phyloP scores from a whole-genome alignment of 108 stramenopile species.

The Skeletonema grethae region DNA sequence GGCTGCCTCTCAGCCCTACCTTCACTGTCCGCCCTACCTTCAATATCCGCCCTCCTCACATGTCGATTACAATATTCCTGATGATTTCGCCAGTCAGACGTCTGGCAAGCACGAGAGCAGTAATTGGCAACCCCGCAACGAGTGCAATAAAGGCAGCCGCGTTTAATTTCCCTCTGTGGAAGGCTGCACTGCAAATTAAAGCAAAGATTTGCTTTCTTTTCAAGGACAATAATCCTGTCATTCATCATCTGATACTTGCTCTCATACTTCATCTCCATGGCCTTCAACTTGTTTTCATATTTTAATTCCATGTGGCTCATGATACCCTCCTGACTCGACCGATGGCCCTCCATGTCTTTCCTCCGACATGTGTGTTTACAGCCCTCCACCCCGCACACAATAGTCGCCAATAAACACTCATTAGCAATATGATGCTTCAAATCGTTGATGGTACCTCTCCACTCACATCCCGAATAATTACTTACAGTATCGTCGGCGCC shows the following conservation, averaged over 20 bases:
- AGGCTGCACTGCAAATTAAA: background rate
- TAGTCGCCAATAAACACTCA: slow-evolving; percentile 1
- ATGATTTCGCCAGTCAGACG: slow-evolving; percentile 1
- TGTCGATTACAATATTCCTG: slow-evolving; percentile 2
- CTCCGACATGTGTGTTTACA: slow-evolving; percentile 1
- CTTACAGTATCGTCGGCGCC: background rate
- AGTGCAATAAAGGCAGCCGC: background rate
- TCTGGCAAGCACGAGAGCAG: background rate
- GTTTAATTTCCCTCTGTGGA: background rate
- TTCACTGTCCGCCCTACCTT: background rate
- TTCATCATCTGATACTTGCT: slow-evolving; percentile 3
- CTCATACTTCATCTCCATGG: slow-evolving; percentile 12
- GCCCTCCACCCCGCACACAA: background rate
- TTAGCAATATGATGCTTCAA: background rate
- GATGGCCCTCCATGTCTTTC: slow-evolving; percentile 5
- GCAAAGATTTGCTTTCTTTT: background rate
- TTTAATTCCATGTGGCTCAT: background rate
- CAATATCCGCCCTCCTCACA: background rate
- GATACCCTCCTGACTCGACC: background rate
- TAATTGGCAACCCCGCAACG: background rate
- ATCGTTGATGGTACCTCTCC: background rate
- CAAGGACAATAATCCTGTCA: background rate
- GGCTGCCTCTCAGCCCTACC: background rate
- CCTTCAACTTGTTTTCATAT: slow-evolving; percentile 7
- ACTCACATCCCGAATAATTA: background rate